Percentiles rank a stretch among this genome's conserved stretches.
These are phyloP conservation scores for Phialophora verrucosa DNA, from an alignment of 2,329 filamentous ascomycete species.

Conservation along the genomic window DNA sequence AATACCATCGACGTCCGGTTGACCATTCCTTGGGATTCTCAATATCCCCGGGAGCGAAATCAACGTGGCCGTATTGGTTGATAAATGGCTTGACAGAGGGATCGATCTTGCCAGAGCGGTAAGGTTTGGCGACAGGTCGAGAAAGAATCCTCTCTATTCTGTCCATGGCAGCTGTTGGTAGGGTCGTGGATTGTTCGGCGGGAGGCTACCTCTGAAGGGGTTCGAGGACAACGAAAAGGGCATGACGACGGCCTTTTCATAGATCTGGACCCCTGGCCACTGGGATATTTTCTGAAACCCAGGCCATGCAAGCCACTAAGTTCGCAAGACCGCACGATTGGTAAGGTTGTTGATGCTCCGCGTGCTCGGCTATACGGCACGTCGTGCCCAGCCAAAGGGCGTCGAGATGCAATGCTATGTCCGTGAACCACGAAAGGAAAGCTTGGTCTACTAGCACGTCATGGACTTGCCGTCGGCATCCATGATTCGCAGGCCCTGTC, in stretches of 20 bases:
- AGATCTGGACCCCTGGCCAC: constrained; percentile 1
- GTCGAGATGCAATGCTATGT: neutral
- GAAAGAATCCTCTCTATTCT: constrained; percentile 55
- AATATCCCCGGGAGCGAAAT: constrained; percentile 59
- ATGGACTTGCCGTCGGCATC: neutral
- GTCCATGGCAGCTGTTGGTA: constrained; percentile 55
- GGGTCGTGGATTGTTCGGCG: neutral
- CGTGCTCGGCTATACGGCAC: constrained; percentile 24
- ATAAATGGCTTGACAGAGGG: constrained; percentile 50
- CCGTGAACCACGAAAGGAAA: constrained; percentile 13
- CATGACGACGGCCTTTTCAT: constrained; percentile 4
- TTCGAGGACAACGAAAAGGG: constrained; percentile 3
- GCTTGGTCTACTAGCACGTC: constrained; percentile 19
- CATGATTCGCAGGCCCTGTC: constrained; percentile 2
- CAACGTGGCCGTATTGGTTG: constrained; percentile 58
- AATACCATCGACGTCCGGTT: constrained; percentile 49
- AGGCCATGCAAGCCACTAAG: constrained; percentile 9
- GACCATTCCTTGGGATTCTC: constrained; percentile 52
- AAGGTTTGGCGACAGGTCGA: constrained; percentile 60
- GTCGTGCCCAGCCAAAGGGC: constrained; percentile 6
- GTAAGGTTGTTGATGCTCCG: constrained; percentile 10
- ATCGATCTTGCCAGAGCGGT: constrained; percentile 51
- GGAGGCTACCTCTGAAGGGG: neutral
- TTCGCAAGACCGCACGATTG: neutral
- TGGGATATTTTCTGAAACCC: constrained; percentile 6